Evolutionary conservation across 805 yeast species (phyloP).

Genomic region (Suhomyces sp.): DNA sequence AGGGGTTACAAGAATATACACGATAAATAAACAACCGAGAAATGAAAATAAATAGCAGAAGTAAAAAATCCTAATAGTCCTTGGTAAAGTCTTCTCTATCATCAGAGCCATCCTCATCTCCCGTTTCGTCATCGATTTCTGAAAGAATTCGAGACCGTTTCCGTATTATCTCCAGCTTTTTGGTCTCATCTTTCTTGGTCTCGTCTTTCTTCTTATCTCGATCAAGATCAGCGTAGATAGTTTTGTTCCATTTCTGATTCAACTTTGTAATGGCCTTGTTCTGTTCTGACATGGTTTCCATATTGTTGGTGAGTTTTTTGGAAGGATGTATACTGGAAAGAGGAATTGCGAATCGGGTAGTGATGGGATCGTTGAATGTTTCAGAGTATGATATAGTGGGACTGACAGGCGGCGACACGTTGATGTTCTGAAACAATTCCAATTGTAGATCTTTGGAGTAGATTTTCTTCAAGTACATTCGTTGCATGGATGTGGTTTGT

Average conservation of each 20-base stretch:
- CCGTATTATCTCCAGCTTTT: conserved; percentile 1
- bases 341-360: conserved; percentile 10
- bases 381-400: conserved; percentile 7
- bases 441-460: conserved; percentile 39
- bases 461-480: conserved; percentile 28
- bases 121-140: conserved; percentile 8
- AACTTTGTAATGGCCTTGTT: conserved; percentile 32
- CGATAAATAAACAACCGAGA: background rate
- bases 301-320: background rate
- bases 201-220: conserved; percentile 1
- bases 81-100: background rate
- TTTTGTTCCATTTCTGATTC: conserved; percentile 41
- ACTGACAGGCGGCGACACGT: conserved; percentile 8
- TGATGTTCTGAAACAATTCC: conserved; percentile 24
- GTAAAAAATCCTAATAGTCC: background rate
- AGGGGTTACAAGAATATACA: conserved; percentile 4
- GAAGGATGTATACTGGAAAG: background rate
- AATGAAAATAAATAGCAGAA: background rate
- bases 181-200: background rate
- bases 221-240: conserved; percentile 11
- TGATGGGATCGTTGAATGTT: background rate
- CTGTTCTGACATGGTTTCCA: conserved; percentile 24
- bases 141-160: conserved; percentile 15
- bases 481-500: conserved; percentile 15
- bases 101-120: conserved; percentile 8